Evolutionary conservation across 2,329 filamentous ascomycete species (phyloP).

Genomic region (Decorospora gaudefroyi): DNA sequence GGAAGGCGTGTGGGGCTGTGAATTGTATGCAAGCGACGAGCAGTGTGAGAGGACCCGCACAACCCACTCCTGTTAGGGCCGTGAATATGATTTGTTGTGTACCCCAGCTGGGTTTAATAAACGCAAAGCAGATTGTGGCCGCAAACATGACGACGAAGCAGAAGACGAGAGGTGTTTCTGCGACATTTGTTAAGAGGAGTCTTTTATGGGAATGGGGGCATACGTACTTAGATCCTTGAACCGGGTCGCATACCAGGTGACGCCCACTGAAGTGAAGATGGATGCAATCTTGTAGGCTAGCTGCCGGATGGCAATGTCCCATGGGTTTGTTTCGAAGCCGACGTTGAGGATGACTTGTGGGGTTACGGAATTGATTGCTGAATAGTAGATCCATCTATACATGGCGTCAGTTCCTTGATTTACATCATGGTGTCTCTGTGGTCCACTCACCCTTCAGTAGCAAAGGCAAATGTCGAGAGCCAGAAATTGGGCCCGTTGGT

Average conservation of each 20-base stretch:
- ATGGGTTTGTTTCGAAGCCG: slow-evolving; percentile 37
- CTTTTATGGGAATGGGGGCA: rapidly evolving
- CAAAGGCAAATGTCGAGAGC: slow-evolving; percentile 60
- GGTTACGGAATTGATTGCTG: slow-evolving; percentile 40
- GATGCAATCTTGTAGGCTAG: slow-evolving; percentile 36
- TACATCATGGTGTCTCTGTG: background rate
- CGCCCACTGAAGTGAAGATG: slow-evolving; percentile 24
- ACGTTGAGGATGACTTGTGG: slow-evolving; percentile 42
- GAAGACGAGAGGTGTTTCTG: slow-evolving; percentile 32
- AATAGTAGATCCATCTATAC: slow-evolving; percentile 56
- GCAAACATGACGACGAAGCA: slow-evolving; percentile 39
- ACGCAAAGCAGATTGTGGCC: slow-evolving; percentile 33
- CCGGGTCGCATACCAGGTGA: slow-evolving; percentile 36
- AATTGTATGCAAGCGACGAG: slow-evolving; percentile 43
- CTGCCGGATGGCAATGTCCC: slow-evolving; percentile 39
- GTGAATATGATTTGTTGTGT: slow-evolving; percentile 35
- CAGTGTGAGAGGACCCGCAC: slow-evolving; percentile 38
- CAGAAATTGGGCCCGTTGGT: slow-evolving; percentile 59
- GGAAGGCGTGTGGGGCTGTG: slow-evolving; percentile 37
- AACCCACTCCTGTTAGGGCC: slow-evolving; percentile 35
- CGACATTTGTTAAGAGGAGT: background rate
- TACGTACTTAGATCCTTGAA: slow-evolving; percentile 37
- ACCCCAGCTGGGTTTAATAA: slow-evolving; percentile 33
- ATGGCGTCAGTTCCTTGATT: background rate
- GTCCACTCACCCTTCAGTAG: slow-evolving; percentile 56